Evolutionary conservation across 768 basidiomycete species (phyloP).

Genomic region (Mycena kentingensis): DNA sequence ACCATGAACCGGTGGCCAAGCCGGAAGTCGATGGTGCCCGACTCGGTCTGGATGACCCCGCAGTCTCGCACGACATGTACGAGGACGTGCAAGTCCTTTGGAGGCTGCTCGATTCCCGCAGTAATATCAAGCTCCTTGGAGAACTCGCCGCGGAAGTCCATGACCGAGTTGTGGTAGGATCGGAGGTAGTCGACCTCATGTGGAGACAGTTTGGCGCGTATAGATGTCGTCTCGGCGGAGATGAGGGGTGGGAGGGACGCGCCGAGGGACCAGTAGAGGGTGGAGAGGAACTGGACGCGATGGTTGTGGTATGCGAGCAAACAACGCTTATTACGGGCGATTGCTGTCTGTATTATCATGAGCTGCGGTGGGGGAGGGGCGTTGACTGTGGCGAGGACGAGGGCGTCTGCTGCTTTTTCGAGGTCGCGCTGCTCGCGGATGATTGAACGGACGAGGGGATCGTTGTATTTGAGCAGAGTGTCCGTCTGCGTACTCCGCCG

Average conservation of each 20-base stretch:
- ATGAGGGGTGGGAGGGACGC: slow-evolving; percentile 87
- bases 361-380: slow-evolving; percentile 61
- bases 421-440: slow-evolving; percentile 92
- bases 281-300: slow-evolving; percentile 78
- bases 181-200: slow-evolving; percentile 85
- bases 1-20: slow-evolving; percentile 91
- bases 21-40: slow-evolving; percentile 87
- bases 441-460: slow-evolving; percentile 80
- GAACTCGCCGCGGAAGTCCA: slow-evolving; percentile 84
- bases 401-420: slow-evolving; percentile 53
- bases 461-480: slow-evolving; percentile 89
- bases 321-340: slow-evolving; percentile 93
- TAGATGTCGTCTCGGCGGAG: slow-evolving; percentile 45
- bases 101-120: slow-evolving; percentile 78
- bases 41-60: slow-evolving; percentile 89
- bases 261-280: slow-evolving; percentile 88
- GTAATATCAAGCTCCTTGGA: slow-evolving; percentile 87
- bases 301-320: slow-evolving; percentile 91
- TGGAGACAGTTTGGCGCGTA: slow-evolving; percentile 73
- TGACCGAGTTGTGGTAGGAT: slow-evolving; percentile 76
- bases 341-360: slow-evolving; percentile 85
- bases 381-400: slow-evolving; percentile 32
- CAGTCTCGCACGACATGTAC: slow-evolving; percentile 88
- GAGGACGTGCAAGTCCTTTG: slow-evolving; percentile 85
- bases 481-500: slow-evolving; percentile 83